Evolutionary conservation across 2,329 filamentous ascomycete species (phyloP).

Genomic region (Diaporthe humulicola): DNA sequence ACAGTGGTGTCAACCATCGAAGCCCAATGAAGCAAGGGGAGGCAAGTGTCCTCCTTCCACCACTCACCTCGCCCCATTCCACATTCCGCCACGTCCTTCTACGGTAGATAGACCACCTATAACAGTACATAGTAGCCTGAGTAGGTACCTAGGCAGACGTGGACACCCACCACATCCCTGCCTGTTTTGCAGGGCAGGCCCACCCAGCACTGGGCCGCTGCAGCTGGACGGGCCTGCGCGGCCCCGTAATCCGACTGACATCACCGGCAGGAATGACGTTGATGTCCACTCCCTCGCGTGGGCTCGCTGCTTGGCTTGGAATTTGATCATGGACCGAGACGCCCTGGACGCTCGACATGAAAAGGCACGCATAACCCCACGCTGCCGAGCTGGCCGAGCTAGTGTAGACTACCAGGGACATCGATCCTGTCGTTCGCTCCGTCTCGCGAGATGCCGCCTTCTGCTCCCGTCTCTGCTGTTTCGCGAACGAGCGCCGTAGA

Average conservation of each 20-base stretch:
- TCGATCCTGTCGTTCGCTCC: not conserved
- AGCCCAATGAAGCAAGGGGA: not conserved
- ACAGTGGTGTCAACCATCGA: no score
- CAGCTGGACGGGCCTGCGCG: not conserved
- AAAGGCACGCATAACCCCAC: not conserved
- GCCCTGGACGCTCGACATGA: not conserved
- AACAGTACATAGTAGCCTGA: no score
- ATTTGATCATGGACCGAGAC: not conserved
- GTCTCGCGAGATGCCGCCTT: not conserved
- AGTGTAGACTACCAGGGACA: not conserved
- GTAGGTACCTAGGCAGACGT: no score
- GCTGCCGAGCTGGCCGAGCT: slow-evolving; percentile 2
- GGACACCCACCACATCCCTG: not conserved
- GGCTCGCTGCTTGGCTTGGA: not conserved
- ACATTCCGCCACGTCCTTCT: not conserved
- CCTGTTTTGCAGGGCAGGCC: slow-evolving; percentile 10
- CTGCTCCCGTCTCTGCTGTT: not conserved
- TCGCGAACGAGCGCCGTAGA: not conserved
- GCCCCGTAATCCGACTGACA: slow-evolving; percentile 26
- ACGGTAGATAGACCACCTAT: no score
- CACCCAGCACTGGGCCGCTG: slow-evolving; percentile 6
- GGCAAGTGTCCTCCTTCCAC: not conserved
- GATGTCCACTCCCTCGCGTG: not conserved
- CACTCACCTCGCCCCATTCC: slow-evolving; percentile 16
- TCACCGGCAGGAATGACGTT: slow-evolving; percentile 25